A percentile compares a stretch with the other conserved stretches of the same genome.
Conservation (phyloP, 1,284 basidiomycete species). For the Pseudomicrostroma phylloplanum region DNA sequence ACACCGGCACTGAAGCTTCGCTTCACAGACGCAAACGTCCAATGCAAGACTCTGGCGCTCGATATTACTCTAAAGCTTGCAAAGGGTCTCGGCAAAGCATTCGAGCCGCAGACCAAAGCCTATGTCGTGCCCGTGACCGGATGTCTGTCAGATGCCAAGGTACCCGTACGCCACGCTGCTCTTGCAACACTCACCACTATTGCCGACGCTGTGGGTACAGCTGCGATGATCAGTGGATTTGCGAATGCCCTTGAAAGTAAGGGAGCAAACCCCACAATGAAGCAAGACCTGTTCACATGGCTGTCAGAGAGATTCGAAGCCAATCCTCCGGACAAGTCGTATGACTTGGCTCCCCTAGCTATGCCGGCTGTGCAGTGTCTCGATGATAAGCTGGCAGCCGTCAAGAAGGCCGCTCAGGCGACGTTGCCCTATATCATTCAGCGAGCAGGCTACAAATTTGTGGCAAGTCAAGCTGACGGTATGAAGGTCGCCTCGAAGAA, state of each 20-base stretch:
- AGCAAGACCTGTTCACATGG: slow-evolving; percentile 78
- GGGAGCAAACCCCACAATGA: slow-evolving; percentile 77
- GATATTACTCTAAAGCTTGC: slow-evolving; percentile 86
- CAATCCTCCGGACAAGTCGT: slow-evolving; percentile 54
- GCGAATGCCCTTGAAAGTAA: slow-evolving; percentile 67
- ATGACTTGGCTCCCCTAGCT: slow-evolving; percentile 73
- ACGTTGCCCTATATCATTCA: slow-evolving; percentile 72
- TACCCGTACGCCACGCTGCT: slow-evolving; percentile 72
- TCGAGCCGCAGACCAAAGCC: slow-evolving; percentile 78
- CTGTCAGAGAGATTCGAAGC: slow-evolving; percentile 71
- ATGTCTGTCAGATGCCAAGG: slow-evolving; percentile 88
- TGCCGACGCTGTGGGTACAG: slow-evolving; percentile 73
- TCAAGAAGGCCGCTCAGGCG: slow-evolving; percentile 81
- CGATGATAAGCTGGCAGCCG: slow-evolving; percentile 85
- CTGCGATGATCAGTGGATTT: slow-evolving; percentile 71
- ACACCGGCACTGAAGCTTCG: slow-evolving; percentile 79
- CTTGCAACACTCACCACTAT: slow-evolving; percentile 74
- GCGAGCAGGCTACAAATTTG: slow-evolving; percentile 73
- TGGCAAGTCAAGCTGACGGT: slow-evolving; percentile 75
- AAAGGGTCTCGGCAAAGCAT: slow-evolving; percentile 85
- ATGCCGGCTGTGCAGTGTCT: slow-evolving; percentile 70
- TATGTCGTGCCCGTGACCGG: slow-evolving; percentile 72
- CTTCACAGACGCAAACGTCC: slow-evolving; percentile 86
- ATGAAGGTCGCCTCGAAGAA: slow-evolving; percentile 86
- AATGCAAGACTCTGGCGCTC: slow-evolving; percentile 81